phyloP scores from a whole-genome alignment of 805 yeast species.

The Peterozyma xylosa region DNA sequence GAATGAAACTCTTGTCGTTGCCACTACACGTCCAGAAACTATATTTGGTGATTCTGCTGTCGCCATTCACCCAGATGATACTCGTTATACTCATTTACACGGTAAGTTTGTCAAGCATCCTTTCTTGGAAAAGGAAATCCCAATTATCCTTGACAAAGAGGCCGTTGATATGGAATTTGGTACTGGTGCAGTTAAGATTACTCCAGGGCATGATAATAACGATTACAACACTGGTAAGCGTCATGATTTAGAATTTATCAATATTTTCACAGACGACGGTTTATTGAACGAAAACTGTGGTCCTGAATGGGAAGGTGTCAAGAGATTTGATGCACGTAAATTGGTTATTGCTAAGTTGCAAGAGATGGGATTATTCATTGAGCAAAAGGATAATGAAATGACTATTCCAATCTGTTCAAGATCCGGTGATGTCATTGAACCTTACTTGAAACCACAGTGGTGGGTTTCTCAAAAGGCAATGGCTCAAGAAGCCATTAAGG shows the following conservation, averaged over 20 bases:
- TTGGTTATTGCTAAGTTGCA: slow-evolving; percentile 75
- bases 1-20: slow-evolving; percentile 83
- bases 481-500: slow-evolving; percentile 83
- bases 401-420: slow-evolving; percentile 88
- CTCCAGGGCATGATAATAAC: slow-evolving; percentile 97
- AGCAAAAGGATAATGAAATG: slow-evolving; percentile 93
- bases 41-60: slow-evolving; percentile 96
- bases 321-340: slow-evolving; percentile 90
- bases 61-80: slow-evolving; percentile 95
- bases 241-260: slow-evolving; percentile 79
- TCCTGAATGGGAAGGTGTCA: slow-evolving; percentile 74
- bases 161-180: slow-evolving; percentile 99
- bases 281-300: slow-evolving; percentile 87
- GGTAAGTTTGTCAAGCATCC: slow-evolving; percentile 92
- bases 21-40: slow-evolving; percentile 99
- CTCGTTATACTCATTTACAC: slow-evolving; percentile 88
- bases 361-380: slow-evolving; percentile 67
- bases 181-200: slow-evolving; percentile 99
- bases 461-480: slow-evolving; percentile 90
- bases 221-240: slow-evolving; percentile 97
- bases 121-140: slow-evolving; percentile 74
- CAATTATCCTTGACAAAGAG: slow-evolving; percentile 83
- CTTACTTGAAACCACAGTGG: slow-evolving; percentile 97
- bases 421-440: slow-evolving; percentile 96
- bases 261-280: slow-evolving; percentile 91